These are phyloP conservation scores for Peniophora sp. DNA, from an alignment of 1,284 basidiomycete genomes.

Conservation along the genomic window DNA sequence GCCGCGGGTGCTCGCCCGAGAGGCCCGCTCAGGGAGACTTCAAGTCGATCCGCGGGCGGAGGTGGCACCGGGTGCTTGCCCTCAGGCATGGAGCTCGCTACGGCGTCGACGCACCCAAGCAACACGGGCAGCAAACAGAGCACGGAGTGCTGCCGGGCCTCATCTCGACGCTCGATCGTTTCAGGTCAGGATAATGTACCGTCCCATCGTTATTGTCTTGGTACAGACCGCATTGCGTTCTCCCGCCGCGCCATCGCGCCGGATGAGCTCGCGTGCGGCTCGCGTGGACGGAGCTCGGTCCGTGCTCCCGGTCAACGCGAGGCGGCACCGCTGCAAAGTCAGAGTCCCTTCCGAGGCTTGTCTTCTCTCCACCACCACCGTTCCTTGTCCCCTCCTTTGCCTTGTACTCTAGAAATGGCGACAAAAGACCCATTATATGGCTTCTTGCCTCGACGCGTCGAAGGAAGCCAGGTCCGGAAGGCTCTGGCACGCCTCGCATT, in stretches of 20 bases:
- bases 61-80: too few species aligned
- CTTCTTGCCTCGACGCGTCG: slow-evolving; percentile 74
- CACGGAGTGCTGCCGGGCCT: too few species aligned
- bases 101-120: too few species aligned
- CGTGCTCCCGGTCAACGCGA: too few species aligned
- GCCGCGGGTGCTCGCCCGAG: slow-evolving; percentile 5
- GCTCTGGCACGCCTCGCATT: slow-evolving; percentile 1
- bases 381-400: background rate
- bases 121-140: too few species aligned
- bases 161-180: too few species aligned
- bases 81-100: too few species aligned
- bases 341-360: background rate
- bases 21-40: background rate
- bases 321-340: too few species aligned
- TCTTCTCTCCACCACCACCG: background rate
- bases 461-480: slow-evolving; percentile 57
- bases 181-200: too few species aligned
- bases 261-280: background rate
- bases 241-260: background rate
- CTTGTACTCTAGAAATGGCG: background rate
- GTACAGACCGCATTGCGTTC: too few species aligned
- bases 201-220: too few species aligned
- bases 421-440: slow-evolving; percentile 5
- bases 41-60: background rate
- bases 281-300: background rate